Base-by-base conservation (phyloP, 2,329 filamentous ascomycete genomes). In the Knufia petricola region DNA sequence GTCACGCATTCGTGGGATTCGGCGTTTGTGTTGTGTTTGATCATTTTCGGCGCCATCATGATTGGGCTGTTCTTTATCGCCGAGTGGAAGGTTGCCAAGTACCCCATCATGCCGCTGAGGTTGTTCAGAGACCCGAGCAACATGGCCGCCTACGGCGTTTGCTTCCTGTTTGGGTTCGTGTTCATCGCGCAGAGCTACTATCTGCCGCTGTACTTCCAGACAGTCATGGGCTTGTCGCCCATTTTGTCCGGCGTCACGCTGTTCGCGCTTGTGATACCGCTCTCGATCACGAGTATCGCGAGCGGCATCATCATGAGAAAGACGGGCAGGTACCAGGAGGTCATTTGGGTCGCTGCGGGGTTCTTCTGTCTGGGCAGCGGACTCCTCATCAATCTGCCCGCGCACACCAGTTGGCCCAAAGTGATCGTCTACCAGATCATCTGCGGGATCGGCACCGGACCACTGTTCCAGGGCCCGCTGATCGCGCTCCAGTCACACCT, bases 131-230 rank as follows among this genome's bases (percentile, higher is more conserved):
- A 56, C 19, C 19, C 41, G 1, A 55, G 58, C 2, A 60, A 57
- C 15, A 60, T 84, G 24, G 79, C 83, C 7, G 72, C 79, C 2
- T 77, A 88, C 12, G 65, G 68, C 2, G 71, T 84, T 37, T 82
- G 80, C 56, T 87, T 87, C 66, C 74, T 78, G 53, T 86, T 94
- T 63, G 82, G 82, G 38, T 77, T 82, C 56, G 79, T 84, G 55
- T 90, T 90, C 70, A 87, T 90, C 60, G 78, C 82, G 0, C 79
- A 78, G 24, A 79, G 77, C 53, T 94, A 90, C 71, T 94, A 85
- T 68, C 72, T 94, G 3, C 87, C 87, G 0, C 74, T 94, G 2
- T 95, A 94, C 70, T 90, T 88, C 66, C 87, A 94, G 66, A 77
- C 82, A 45, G 80, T 85, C 45, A 72, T 86, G 37, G 76, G 83